Percentiles rank a stretch among this genome's conserved stretches.
phyloP scores from a whole-genome alignment of 305 asterid genomes.

The Fraxinus baroniana region DNA sequence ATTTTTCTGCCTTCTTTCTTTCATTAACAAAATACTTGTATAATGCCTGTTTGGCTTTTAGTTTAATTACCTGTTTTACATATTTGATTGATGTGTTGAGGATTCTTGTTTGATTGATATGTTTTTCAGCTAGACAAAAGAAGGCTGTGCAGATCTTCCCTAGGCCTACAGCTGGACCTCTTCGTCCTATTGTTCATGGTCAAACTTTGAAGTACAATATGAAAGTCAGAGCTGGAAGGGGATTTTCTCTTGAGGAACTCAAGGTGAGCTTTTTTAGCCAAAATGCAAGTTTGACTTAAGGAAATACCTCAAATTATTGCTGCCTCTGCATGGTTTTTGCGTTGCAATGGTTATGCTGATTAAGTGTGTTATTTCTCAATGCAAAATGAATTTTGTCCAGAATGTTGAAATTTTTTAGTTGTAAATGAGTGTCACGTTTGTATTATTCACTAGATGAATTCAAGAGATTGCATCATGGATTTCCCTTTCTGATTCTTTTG shows the following conservation, averaged over 20 bases:
- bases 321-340: not conserved
- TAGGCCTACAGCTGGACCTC: constrained; percentile 77
- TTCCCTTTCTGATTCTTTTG: not conserved
- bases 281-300: not conserved
- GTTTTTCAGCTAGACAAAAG: constrained; percentile 61
- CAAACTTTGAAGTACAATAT: constrained; percentile 78
- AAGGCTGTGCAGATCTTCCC: constrained; percentile 81
- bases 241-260: constrained; percentile 68
- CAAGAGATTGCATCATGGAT: not conserved
- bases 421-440: not conserved
- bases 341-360: not conserved
- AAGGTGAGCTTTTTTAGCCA: constrained; percentile 36
- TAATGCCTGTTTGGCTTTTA: not conserved
- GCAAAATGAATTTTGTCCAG: not conserved
- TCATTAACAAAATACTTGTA: not conserved
- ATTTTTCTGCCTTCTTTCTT: not conserved
- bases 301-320: not conserved
- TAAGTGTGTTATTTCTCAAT: not conserved
- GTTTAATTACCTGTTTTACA: not conserved
- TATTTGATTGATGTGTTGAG: not conserved
- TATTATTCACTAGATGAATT: not conserved
- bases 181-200: constrained; percentile 74
- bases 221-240: constrained; percentile 71
- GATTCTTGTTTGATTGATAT: not conserved
- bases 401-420: too few species aligned